phyloP scores from a whole-genome alignment of 257 asterid species.

The Linaria vulgaris region DNA sequence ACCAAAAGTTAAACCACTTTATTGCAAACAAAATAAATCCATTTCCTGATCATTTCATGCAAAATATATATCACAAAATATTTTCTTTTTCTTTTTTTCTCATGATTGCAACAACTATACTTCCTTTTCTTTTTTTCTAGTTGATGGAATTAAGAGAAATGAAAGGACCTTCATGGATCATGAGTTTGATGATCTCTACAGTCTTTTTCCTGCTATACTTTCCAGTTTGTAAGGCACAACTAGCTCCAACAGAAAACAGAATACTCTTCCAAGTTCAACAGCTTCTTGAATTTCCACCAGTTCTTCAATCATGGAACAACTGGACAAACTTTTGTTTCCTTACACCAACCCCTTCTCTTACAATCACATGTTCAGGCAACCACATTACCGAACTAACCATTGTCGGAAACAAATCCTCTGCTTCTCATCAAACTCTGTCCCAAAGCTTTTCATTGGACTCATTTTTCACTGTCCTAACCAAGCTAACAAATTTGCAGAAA shows the following conservation, averaged over 20 bases:
- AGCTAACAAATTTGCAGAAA: constrained; percentile 59
- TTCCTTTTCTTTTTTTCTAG: too few relatives aligned
- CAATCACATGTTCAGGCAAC: constrained; percentile 58
- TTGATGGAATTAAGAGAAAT: too few relatives aligned
- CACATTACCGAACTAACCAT: constrained; percentile 72
- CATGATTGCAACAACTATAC: constrained; percentile 14
- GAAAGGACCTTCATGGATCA: too few relatives aligned
- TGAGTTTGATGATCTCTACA: constrained; percentile 35
- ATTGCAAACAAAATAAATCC: constrained; percentile 14
- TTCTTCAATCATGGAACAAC: constrained; percentile 68
- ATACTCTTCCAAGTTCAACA: constrained; percentile 61
- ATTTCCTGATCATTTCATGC: constrained; percentile 13
- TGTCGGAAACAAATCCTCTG: constrained; percentile 68
- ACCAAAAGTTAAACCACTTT: constrained; percentile 35
- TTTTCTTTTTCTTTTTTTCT: not conserved
- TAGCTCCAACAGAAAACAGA: constrained; percentile 58
- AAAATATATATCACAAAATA: constrained; percentile 12
- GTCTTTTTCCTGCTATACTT: constrained; percentile 26
- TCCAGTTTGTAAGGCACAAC: constrained; percentile 47
- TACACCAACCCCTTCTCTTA: constrained; percentile 55
- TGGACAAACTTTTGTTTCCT: constrained; percentile 84
- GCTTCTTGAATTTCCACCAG: constrained; percentile 72
- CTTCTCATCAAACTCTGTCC: constrained; percentile 55
- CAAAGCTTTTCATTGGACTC: constrained; percentile 64
- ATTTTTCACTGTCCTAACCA: constrained; percentile 80